A percentile compares a stretch with the other conserved stretches of the same genome.
Evolutionary conservation across 352 stramenopile species (phyloP).

Genomic region (Phytophthora idaei): DNA sequence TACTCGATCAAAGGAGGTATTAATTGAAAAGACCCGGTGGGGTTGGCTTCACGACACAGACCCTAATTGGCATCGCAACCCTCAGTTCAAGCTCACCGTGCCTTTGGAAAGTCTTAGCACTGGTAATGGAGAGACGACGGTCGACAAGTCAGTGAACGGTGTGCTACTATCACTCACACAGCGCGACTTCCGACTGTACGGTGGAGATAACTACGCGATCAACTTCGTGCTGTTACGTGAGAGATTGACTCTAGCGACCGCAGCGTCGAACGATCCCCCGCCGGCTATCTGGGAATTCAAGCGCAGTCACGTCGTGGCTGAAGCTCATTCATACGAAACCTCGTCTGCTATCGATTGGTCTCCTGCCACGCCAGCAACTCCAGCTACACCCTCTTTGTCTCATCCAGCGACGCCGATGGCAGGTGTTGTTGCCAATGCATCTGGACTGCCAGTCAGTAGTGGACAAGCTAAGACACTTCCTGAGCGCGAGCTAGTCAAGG

Average conservation of each 20-base stretch:
- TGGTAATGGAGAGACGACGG: conserved; percentile 4
- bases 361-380: conserved; percentile 24
- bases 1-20: conserved; percentile 33
- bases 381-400: conserved; percentile 21
- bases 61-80: conserved; percentile 92
- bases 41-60: conserved; percentile 72
- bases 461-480: conserved; percentile 47
- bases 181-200: conserved; percentile 80
- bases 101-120: conserved; percentile 13
- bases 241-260: conserved; percentile 57
- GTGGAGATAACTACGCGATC: conserved; percentile 85
- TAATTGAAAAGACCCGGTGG: conserved; percentile 73
- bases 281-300: conserved; percentile 76
- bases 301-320: conserved; percentile 58
- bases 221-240: conserved; percentile 87
- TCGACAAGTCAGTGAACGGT: conserved; percentile 27
- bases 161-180: conserved; percentile 86
- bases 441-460: conserved; percentile 1
- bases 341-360: conserved; percentile 22
- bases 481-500: conserved; percentile 82
- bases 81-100: conserved; percentile 83
- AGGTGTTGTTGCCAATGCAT: conserved; percentile 3
- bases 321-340: conserved; percentile 68
- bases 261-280: conserved; percentile 34
- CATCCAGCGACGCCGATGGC: conserved; percentile 29